Percentiles rank a stretch among this genome's conserved stretches.
These are phyloP conservation scores for Leersia perrieri DNA, from an alignment of 176 grass and related monocot genomes.

Conservation along the genomic window DNA sequence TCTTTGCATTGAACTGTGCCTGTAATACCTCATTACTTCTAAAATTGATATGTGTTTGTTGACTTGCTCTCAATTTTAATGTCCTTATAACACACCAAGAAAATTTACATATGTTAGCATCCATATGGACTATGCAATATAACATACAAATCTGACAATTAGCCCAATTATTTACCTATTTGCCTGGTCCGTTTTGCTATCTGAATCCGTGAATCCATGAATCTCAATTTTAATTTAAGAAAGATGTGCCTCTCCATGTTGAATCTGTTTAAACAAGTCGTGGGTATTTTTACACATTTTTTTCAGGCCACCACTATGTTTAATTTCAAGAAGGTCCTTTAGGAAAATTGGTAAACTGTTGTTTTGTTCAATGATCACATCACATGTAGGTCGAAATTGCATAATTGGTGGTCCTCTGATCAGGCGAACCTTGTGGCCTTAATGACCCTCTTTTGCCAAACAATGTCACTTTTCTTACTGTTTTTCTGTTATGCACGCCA, in stretches of 20 bases:
- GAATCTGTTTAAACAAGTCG: not conserved
- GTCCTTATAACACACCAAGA: not conserved
- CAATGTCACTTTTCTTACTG: not conserved
- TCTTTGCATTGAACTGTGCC: not conserved
- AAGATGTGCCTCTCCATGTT: not conserved
- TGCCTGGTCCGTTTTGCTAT: not conserved
- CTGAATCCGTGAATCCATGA: not conserved
- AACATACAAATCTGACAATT: not conserved
- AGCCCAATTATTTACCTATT: not conserved
- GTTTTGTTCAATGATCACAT: not conserved
- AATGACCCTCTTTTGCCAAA: not conserved
- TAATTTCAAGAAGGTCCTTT: not conserved
- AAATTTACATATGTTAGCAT: not conserved
- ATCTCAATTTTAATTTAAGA: not conserved
- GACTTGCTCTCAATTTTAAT: not conserved
- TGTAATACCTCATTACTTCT: not conserved
- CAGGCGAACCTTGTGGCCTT: not conserved
- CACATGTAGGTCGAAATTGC: not conserved
- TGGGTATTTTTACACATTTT: not conserved
- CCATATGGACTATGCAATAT: not conserved
- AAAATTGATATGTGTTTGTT: constrained; percentile 1
- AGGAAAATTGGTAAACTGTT: not conserved
- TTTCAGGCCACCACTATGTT: not conserved
- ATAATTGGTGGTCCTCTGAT: not conserved
- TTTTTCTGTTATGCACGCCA: not conserved